Conservation (phyloP, 139 green algal genomes). For the Trebouxia sp. region DNA sequence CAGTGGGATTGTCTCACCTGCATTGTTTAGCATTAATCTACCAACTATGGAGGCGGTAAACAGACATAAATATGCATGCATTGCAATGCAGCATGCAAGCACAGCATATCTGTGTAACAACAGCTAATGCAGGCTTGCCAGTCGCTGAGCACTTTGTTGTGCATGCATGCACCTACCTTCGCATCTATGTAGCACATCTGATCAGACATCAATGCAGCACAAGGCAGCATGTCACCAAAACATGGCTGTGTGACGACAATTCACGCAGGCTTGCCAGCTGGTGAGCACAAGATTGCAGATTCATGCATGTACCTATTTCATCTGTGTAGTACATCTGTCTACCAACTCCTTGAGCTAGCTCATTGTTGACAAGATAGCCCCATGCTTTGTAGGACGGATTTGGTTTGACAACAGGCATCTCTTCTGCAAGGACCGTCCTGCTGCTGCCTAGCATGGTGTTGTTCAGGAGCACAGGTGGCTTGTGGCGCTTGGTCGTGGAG, state of each 20-base stretch:
- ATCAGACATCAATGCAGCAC: background rate
- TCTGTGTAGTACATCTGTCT: constrained; percentile 71
- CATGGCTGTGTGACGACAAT: background rate
- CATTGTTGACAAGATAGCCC: constrained; percentile 57
- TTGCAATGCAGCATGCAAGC: background rate
- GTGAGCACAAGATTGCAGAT: background rate
- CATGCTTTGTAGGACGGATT: constrained; percentile 65
- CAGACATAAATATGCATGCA: background rate
- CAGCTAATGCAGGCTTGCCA: too few species aligned
- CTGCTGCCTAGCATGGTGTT: background rate
- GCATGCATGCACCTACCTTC: too few species aligned
- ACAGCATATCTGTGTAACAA: too few species aligned
- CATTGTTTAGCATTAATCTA: too few species aligned
- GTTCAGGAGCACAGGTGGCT: background rate
- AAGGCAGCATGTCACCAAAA: background rate
- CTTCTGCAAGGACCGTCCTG: background rate
- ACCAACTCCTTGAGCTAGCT: constrained; percentile 55
- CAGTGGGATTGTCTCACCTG: constrained; percentile 21
- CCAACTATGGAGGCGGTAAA: background rate
- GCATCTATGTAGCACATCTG: background rate
- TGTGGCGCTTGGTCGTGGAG: background rate
- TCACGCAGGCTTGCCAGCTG: background rate
- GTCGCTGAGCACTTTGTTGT: too few species aligned
- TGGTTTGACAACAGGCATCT: background rate
- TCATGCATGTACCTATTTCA: constrained; percentile 3